Conservation (phyloP, 768 basidiomycete genomes). For the Vararia minispora region DNA sequence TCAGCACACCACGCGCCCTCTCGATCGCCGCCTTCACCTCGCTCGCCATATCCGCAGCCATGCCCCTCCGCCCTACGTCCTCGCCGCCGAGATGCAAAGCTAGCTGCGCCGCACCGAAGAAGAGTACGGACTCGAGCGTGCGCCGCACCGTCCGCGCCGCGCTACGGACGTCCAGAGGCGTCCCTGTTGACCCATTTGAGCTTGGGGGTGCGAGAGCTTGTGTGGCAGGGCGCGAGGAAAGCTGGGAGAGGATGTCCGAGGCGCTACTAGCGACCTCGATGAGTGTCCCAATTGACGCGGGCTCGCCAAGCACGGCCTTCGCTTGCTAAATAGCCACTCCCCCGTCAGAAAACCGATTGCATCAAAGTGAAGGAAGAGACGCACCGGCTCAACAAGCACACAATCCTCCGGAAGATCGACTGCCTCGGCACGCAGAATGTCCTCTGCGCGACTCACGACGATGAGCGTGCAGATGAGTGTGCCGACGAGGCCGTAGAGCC, state of each 20-base stretch:
- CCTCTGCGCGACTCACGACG: slow-evolving; percentile 58
- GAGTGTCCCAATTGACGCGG: slow-evolving; percentile 76
- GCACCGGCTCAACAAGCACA: slow-evolving; percentile 62
- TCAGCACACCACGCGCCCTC: slow-evolving; percentile 53
- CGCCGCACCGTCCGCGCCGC: slow-evolving; percentile 47
- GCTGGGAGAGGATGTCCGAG: slow-evolving; percentile 59
- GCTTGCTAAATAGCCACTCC: slow-evolving; percentile 45
- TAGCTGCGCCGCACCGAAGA: slow-evolving; percentile 69
- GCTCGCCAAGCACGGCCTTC: slow-evolving; percentile 73
- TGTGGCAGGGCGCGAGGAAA: slow-evolving; percentile 48
- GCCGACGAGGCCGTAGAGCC: slow-evolving; percentile 58
- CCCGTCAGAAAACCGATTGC: not conserved
- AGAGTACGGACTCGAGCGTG: slow-evolving; percentile 54
- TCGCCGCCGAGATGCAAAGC: slow-evolving; percentile 32
- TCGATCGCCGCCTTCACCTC: slow-evolving; percentile 58
- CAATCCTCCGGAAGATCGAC: slow-evolving; percentile 66
- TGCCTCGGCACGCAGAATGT: slow-evolving; percentile 47
- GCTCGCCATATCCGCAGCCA: slow-evolving; percentile 71
- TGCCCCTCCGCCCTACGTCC: slow-evolving; percentile 64
- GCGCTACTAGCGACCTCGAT: slow-evolving; percentile 77
- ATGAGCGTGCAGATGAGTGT: slow-evolving; percentile 62
- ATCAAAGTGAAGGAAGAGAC: slow-evolving; percentile 18
- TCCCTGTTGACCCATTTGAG: slow-evolving; percentile 24
- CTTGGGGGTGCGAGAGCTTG: slow-evolving; percentile 36
- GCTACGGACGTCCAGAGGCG: slow-evolving; percentile 39